Conservation (phyloP, 208 protist species). For the Lotmaria passim region DNA sequence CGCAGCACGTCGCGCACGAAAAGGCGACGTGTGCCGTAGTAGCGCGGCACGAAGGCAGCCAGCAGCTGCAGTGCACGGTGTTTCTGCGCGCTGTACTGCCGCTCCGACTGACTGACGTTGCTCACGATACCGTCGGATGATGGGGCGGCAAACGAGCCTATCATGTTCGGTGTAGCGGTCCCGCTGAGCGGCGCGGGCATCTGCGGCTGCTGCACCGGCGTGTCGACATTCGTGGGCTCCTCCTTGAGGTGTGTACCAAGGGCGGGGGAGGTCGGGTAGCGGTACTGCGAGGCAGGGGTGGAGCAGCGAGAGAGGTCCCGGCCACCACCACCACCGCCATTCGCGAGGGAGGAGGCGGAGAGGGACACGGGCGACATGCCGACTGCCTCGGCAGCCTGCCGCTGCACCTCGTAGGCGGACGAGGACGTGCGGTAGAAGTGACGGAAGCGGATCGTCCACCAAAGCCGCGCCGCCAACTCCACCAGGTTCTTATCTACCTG, state of each 20-base stretch:
- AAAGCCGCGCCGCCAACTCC: slow-evolving; percentile 37
- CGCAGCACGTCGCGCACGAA: slow-evolving; percentile 29
- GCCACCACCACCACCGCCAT: neutral
- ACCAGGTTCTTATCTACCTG: slow-evolving; percentile 30
- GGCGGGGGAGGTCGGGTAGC: slow-evolving; percentile 7
- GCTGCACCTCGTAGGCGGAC: slow-evolving; percentile 37
- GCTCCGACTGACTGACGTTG: slow-evolving; percentile 20
- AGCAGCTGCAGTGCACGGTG: slow-evolving; percentile 55
- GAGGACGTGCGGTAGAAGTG: slow-evolving; percentile 31
- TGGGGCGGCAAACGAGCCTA: slow-evolving; percentile 28
- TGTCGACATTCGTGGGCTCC: neutral
- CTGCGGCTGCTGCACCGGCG: neutral
- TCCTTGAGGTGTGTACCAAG: neutral
- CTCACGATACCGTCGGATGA: slow-evolving; percentile 19
- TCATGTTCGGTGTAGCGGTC: slow-evolving; percentile 29
- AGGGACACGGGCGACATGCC: slow-evolving; percentile 13
- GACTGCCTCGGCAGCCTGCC: slow-evolving; percentile 28
- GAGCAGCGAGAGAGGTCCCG: slow-evolving; percentile 12
- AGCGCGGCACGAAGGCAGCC: slow-evolving; percentile 75
- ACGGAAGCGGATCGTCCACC: slow-evolving; percentile 38
- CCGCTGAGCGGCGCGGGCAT: slow-evolving; percentile 9
- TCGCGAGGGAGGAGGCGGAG: slow-evolving; percentile 3
- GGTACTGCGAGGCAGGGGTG: slow-evolving; percentile 22
- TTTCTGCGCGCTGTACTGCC: slow-evolving; percentile 35
- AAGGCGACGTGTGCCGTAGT: slow-evolving; percentile 58